Evolutionary conservation across 1,284 basidiomycete genomes (phyloP), one percentile per base, ranked within the genome.

Genomic region (Leccinum subspadiceum): DNA sequence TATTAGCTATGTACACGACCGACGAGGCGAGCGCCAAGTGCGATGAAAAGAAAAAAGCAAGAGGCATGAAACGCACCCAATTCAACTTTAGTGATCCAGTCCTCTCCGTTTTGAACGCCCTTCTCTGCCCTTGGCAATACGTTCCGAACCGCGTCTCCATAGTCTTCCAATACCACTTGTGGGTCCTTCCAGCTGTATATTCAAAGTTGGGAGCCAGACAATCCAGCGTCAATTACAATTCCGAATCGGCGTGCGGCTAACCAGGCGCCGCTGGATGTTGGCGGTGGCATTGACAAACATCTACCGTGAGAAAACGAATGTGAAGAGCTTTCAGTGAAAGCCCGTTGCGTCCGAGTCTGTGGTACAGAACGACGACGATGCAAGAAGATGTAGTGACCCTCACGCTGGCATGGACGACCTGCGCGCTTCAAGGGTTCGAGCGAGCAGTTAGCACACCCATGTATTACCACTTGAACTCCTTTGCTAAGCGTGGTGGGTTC

Each of bases 171-270:
- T 22, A 84, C 76, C 13, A 82, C 75, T 57, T 84, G 81, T 17
- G 94, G 87, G 73, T 98, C 92, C 64, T 84, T 87, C 96, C 96
- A 99, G 70, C 93, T 95, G 79, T 99, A 99, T 66, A 99, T 94
- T 76, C 97, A 96, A 53, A 98, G 81, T 54, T 97, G 83, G 5
- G 96, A 98, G 39, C 96, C 96, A 10, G 95, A 98, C 70, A 94
- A 97, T 64, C 96, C 96, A 68, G 96, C 96, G 79, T 99, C 96
- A 73, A 99, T 92, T 60, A 99, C 94, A 63, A 99, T 87, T 54
- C 94, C 96, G 77, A 96, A 99, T 67, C 90, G 89, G 64, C 93
- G 89, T 58, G 87, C 85, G 60, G 82, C 76, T 58, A 91, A 81
- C 90, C 91, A 93, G 64, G 85, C 73, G 70, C 90, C 84, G 65